phyloP scores from a whole-genome alignment of 1,139 yeast genomes.

The Nakaseomyces kungkrabaensis region DNA sequence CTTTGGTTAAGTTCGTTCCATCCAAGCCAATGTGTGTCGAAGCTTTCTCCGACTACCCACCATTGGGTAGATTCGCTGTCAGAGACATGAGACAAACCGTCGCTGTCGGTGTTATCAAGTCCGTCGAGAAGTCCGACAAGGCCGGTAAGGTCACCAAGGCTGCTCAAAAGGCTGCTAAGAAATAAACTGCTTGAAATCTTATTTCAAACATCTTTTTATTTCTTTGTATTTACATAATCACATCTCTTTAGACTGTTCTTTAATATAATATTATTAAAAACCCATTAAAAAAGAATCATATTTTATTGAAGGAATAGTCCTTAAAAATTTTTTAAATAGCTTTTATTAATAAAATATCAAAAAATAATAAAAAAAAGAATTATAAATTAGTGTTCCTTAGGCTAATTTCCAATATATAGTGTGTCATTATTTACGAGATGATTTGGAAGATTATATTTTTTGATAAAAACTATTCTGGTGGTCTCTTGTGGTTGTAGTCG shows the following conservation, averaged over 20 bases:
- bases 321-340: neutral
- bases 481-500: slow-evolving; percentile 27
- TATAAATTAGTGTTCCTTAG: no score
- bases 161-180: slow-evolving; percentile 11
- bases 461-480: neutral
- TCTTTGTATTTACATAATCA: slow-evolving; percentile 3
- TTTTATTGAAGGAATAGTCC: neutral
- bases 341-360: neutral
- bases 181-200: slow-evolving; percentile 6
- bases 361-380: neutral
- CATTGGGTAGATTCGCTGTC: slow-evolving; percentile 98
- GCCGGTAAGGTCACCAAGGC: slow-evolving; percentile 99
- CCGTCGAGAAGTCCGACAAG: slow-evolving; percentile 86
- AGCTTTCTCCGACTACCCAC: slow-evolving; percentile 96
- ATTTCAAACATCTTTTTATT: neutral
- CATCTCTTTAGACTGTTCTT: slow-evolving; percentile 2
- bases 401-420: neutral
- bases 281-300: neutral
- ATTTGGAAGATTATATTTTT: neutral
- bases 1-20: slow-evolving; percentile 84
- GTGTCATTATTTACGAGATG: neutral
- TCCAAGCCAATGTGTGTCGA: slow-evolving; percentile 97
- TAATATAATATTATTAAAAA: slow-evolving; percentile 5
- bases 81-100: slow-evolving; percentile 99
- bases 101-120: slow-evolving; percentile 99